Percentiles rank a stretch among this genome's conserved stretches.
Evolutionary conservation across 306 rosid genomes (phyloP).

Genomic region (Rosa chinensis): DNA sequence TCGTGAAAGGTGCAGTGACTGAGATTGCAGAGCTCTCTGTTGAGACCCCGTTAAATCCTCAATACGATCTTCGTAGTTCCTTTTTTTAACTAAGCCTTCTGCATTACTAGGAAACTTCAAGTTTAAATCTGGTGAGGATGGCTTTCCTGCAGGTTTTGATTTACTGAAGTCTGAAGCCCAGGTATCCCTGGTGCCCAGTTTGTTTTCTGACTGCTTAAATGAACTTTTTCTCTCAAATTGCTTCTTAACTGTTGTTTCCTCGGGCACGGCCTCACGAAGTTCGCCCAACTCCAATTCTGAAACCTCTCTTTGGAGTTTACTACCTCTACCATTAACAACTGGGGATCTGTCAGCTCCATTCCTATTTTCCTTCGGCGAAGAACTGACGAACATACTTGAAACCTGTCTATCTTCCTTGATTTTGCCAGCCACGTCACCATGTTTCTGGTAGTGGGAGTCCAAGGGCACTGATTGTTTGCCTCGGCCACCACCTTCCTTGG

Average conservation of each 20-base stretch:
- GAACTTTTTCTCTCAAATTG: conserved; percentile 76
- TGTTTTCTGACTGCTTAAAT: conserved; percentile 60
- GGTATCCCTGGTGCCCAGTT: conserved; percentile 50
- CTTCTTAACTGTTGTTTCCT: conserved; percentile 54
- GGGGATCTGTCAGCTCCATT: conserved; percentile 53
- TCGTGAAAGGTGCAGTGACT: conserved; percentile 50
- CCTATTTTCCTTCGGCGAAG: conserved; percentile 56
- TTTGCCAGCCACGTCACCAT: conserved; percentile 55
- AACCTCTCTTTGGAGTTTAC: conserved; percentile 76
- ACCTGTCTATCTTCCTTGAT: conserved; percentile 52
- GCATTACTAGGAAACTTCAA: conserved; percentile 49
- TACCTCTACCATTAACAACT: conserved; percentile 56
- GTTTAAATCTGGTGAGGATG: conserved; percentile 48
- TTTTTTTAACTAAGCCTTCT: conserved; percentile 53
- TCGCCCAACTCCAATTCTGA: conserved; percentile 97
- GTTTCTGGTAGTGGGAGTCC: conserved; percentile 59
- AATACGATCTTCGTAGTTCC: conserved; percentile 53
- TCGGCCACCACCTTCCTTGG: conserved; percentile 56
- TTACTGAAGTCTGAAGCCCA: conserved; percentile 52
- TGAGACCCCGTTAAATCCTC: conserved; percentile 65
- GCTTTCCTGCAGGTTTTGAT: conserved; percentile 54
- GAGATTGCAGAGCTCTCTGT: conserved; percentile 51
- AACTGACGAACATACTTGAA: conserved; percentile 40
- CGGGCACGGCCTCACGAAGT: conserved; percentile 83
- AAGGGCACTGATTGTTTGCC: conserved; percentile 45